These are phyloP conservation scores for Saccharomyces hybrid DNA, from an alignment of 1,139 yeast species.

Conservation along the genomic window DNA sequence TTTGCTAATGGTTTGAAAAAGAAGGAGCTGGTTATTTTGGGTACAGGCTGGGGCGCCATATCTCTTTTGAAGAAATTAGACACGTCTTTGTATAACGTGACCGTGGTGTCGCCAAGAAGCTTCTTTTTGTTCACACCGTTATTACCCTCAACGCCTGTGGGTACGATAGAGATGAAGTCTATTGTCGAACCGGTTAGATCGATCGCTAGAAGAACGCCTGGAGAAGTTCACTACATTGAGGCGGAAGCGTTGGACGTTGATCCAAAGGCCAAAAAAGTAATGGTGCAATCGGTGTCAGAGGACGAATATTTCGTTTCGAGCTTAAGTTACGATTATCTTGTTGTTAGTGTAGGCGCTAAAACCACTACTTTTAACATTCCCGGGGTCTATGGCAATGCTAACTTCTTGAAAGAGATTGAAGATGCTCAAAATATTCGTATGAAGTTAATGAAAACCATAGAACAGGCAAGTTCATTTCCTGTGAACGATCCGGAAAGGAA, in stretches of 20 bases:
- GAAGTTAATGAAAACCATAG: constrained; percentile 72
- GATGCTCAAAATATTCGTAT: constrained; percentile 74
- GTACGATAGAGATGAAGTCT: constrained; percentile 84
- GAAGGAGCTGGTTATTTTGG: constrained; percentile 82
- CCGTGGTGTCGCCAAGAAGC: constrained; percentile 88
- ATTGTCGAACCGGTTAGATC: constrained; percentile 81
- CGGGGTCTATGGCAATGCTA: constrained; percentile 82
- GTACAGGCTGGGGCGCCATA: constrained; percentile 93
- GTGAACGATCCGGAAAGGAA: constrained; percentile 70
- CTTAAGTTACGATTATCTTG: constrained; percentile 67
- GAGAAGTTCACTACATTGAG: constrained; percentile 79
- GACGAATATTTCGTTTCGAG: constrained; percentile 40
- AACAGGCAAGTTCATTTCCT: constrained; percentile 73
- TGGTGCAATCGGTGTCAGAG: constrained; percentile 39
- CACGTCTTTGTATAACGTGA: constrained; percentile 78
- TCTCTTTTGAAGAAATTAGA: constrained; percentile 78
- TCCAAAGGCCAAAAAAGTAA: constrained; percentile 53
- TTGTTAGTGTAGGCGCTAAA: constrained; percentile 87
- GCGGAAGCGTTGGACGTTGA: constrained; percentile 87
- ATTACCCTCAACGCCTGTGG: constrained; percentile 90
- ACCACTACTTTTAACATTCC: constrained; percentile 91
- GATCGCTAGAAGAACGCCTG: constrained; percentile 63
- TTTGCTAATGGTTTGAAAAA: constrained; percentile 65
- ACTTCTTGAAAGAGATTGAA: constrained; percentile 78
- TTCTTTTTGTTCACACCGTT: constrained; percentile 91